Conservation (phyloP, 176 grass and related monocot species). For the Themeda triandra region DNA sequence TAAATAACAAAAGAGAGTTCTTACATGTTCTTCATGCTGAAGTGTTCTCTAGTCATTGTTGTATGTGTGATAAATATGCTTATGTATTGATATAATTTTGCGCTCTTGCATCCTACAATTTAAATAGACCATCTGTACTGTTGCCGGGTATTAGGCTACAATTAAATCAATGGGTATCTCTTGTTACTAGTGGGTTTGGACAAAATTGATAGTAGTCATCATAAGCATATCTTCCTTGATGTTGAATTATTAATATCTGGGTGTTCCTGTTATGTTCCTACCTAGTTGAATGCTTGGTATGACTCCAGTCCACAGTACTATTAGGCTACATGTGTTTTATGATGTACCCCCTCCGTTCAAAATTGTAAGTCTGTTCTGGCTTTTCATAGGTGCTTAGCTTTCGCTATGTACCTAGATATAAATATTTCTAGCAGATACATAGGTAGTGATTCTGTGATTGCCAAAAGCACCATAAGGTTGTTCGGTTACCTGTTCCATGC, state of each 20-base stretch:
- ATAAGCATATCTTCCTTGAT: background rate
- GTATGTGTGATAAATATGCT: background rate
- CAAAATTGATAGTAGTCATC: background rate
- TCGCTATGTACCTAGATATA: background rate
- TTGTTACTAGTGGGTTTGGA: background rate
- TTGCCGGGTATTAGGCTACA: no score
- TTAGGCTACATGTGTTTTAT: background rate
- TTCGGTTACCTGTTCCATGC: no score
- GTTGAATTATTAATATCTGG: background rate
- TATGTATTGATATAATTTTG: background rate
- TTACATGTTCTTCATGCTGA: no score
- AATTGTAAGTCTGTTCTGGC: no score
- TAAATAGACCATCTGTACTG: background rate
- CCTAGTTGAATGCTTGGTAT: constrained; percentile 12
- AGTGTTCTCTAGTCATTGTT: background rate
- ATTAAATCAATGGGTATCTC: background rate
- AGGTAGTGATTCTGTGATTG: no score
- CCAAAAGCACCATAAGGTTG: no score
- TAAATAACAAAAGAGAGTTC: background rate
- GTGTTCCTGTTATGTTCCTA: background rate
- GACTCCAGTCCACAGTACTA: constrained; percentile 1
- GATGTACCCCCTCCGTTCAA: no score
- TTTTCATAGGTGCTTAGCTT: background rate
- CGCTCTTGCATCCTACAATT: constrained; percentile 2
- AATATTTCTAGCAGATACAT: background rate